A percentile compares a stretch with the other conserved stretches of the same genome.
Evolutionary conservation across 805 yeast species (phyloP).

Genomic region (Metschnikowia drakensbergensis): DNA sequence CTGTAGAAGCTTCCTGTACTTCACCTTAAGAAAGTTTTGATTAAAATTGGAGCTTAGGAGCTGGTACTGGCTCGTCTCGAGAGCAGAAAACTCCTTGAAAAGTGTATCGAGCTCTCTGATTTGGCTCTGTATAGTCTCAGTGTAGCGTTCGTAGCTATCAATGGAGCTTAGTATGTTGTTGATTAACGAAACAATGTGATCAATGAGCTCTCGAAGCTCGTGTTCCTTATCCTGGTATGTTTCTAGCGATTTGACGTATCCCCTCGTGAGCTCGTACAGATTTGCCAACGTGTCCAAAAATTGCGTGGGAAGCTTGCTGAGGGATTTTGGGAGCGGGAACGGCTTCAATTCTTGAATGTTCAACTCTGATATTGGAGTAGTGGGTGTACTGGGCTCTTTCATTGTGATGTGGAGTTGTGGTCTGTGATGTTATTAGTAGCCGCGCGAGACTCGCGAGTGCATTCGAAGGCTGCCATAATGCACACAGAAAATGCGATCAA

Average conservation of each 20-base stretch:
- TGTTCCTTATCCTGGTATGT: conserved; percentile 22
- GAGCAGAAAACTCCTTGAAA: conserved; percentile 30
- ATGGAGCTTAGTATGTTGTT: conserved; percentile 21
- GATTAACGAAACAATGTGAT: conserved; percentile 17
- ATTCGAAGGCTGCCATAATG: too few species aligned
- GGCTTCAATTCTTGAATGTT: conserved; percentile 11
- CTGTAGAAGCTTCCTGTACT: conserved; percentile 8
- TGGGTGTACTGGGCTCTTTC: background rate
- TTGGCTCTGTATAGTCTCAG: conserved; percentile 23
- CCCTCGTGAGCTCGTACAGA: conserved; percentile 27
- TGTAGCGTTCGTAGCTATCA: conserved; percentile 16
- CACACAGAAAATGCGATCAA: too few species aligned
- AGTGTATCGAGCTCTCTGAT: conserved; percentile 21
- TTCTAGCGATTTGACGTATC: conserved; percentile 22
- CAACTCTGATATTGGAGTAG: background rate
- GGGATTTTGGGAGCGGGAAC: conserved; percentile 27
- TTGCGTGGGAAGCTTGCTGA: conserved; percentile 29
- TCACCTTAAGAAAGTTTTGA: conserved; percentile 20
- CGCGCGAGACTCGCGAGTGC: background rate
- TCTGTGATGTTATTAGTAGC: background rate
- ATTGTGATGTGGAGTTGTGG: background rate
- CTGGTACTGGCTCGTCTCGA: conserved; percentile 39
- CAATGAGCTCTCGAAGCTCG: conserved; percentile 18
- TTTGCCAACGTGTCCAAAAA: conserved; percentile 24
- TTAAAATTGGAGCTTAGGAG: conserved; percentile 36